Conservation (phyloP, 345 rosid species). For the Carallia brachiata region DNA sequence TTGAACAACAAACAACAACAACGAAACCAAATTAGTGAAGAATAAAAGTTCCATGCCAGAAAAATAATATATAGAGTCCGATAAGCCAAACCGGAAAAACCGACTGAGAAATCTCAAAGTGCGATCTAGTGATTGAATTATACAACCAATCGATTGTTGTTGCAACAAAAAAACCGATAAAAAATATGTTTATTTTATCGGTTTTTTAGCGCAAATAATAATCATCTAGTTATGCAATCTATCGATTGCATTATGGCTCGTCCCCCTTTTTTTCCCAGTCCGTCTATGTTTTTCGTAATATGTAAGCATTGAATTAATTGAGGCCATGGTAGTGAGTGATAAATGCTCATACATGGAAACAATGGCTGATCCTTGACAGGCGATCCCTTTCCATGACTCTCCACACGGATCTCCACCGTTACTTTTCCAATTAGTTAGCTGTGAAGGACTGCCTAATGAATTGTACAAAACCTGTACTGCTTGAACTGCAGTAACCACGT, state of each 20-base stretch:
- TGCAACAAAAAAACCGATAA: too few relatives aligned
- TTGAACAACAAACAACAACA: conserved; percentile 11
- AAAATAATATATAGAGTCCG: neutral
- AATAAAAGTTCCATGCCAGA: conserved; percentile 7
- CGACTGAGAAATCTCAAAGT: too few relatives aligned
- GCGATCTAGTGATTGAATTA: too few relatives aligned
- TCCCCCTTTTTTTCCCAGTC: too few relatives aligned
- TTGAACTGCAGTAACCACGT: conserved; percentile 53
- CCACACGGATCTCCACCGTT: conserved; percentile 89
- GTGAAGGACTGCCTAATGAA: conserved; percentile 75
- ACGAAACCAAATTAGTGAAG: conserved; percentile 10
- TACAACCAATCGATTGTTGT: too few relatives aligned
- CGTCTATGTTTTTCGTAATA: too few relatives aligned
- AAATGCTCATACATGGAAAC: conserved; percentile 62
- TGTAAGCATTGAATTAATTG: neutral
- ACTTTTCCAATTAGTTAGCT: conserved; percentile 84
- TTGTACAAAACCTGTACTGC: conserved; percentile 81
- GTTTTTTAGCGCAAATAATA: too few relatives aligned
- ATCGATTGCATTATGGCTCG: too few relatives aligned
- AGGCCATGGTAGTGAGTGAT: neutral
- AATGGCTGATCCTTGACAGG: conserved; percentile 83
- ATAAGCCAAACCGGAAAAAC: too few relatives aligned
- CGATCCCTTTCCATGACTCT: conserved; percentile 93
- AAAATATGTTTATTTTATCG: too few relatives aligned
- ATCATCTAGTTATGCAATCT: too few relatives aligned